Conservation (phyloP, 2,329 filamentous ascomycete species). For the Fusarium sororula region DNA sequence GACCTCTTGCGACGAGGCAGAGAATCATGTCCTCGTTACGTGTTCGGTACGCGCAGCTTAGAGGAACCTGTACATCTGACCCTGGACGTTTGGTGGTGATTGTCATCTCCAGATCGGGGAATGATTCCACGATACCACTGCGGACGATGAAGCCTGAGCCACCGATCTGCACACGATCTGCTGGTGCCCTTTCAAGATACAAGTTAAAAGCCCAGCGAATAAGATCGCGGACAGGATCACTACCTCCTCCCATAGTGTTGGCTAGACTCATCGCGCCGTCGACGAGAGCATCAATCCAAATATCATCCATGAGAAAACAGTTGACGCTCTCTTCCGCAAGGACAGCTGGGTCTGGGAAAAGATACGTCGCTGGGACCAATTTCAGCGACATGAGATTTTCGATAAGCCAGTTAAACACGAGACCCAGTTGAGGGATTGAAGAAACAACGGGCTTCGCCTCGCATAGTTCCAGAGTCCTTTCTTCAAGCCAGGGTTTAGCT, state of each 20-base stretch:
- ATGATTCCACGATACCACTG: neutral
- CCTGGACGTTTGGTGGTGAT: neutral
- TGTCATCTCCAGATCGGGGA: neutral
- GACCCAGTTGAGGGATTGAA: neutral
- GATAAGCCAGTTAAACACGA: neutral
- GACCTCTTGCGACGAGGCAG: neutral
- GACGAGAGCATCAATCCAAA: neutral
- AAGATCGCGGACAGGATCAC: neutral
- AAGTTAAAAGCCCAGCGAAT: neutral
- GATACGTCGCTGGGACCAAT: neutral
- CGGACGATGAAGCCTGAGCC: neutral
- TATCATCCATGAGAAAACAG: neutral
- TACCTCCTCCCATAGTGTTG: neutral
- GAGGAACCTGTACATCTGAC: accelerated
- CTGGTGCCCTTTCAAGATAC: neutral
- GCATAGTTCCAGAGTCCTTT: neutral
- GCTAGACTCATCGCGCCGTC: neutral
- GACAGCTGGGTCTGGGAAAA: neutral
- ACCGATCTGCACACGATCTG: neutral
- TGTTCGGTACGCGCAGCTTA: neutral
- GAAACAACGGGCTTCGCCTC: accelerated
- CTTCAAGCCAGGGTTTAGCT: neutral
- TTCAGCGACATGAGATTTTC: neutral
- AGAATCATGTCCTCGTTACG: neutral
- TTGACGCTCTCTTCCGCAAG: neutral